Conservation (phyloP, 495 filamentous ascomycete species). For the Pyrenopolyporus hunteri region DNA sequence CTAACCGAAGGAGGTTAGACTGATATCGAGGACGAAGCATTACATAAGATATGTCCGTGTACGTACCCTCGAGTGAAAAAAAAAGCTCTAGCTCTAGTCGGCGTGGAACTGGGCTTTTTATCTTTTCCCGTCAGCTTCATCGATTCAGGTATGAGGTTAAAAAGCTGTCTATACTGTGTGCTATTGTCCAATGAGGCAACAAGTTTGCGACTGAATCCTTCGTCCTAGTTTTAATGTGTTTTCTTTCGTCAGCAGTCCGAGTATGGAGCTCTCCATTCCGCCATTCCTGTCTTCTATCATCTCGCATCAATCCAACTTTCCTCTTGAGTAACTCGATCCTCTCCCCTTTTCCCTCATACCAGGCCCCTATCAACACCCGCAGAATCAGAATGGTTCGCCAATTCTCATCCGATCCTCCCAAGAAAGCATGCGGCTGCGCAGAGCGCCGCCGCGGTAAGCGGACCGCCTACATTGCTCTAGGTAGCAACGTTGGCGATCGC, state of each 20-base stretch:
- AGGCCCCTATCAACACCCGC: neutral
- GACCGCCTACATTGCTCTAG: constrained; percentile 81
- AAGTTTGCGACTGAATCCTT: constrained; percentile 10
- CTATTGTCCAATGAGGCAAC: constrained; percentile 22
- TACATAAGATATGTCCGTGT: too few species aligned
- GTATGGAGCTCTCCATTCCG: constrained; percentile 37
- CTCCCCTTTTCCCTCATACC: neutral
- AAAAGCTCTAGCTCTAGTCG: too few species aligned
- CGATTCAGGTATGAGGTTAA: constrained; percentile 5
- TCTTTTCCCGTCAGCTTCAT: constrained; percentile 19
- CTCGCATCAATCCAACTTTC: neutral
- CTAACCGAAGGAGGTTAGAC: too few species aligned
- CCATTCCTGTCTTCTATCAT: constrained; percentile 22
- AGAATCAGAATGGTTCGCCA: constrained; percentile 19
- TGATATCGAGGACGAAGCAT: too few species aligned
- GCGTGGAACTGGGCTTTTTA: neutral
- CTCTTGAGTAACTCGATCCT: neutral
- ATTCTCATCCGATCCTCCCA: constrained; percentile 19
- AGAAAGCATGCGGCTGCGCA: constrained; percentile 15
- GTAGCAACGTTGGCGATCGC: constrained; percentile 92
- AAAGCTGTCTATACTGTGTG: neutral
- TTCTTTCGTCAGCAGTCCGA: constrained; percentile 28
- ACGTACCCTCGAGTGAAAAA: too few species aligned
- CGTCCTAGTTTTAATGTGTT: constrained; percentile 26
- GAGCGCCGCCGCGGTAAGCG: constrained; percentile 19